Conservation (phyloP, 2,329 filamentous ascomycete species). For the Endoconidiophora polonica region DNA sequence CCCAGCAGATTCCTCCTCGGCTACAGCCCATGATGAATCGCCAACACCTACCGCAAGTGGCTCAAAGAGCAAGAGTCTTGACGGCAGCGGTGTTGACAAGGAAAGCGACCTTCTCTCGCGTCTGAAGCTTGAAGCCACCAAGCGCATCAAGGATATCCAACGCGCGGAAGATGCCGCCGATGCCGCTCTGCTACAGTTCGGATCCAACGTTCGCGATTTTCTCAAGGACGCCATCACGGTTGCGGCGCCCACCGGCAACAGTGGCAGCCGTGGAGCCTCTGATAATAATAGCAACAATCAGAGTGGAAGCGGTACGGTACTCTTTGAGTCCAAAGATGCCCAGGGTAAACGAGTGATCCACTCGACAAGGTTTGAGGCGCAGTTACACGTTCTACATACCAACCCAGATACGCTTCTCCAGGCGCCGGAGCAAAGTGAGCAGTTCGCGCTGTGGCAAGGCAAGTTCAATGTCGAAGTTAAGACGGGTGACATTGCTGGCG, state of each 20-base stretch:
- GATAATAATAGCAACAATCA: conserved; percentile 17
- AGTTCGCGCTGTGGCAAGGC: conserved; percentile 58
- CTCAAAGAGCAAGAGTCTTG: conserved; percentile 18
- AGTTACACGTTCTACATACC: conserved; percentile 88
- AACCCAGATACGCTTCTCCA: conserved; percentile 65
- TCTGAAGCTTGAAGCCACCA: conserved; percentile 60
- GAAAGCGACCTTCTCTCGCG: conserved; percentile 57
- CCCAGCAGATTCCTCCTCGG: conserved; percentile 14
- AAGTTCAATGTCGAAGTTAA: conserved; percentile 68
- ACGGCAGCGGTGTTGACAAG: conserved; percentile 21
- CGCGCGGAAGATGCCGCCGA: conserved; percentile 90
- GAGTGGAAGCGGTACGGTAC: conserved; percentile 40
- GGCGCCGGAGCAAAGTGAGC: conserved; percentile 52
- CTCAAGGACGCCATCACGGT: conserved; percentile 81
- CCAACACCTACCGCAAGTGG: conserved; percentile 27
- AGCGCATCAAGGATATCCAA: conserved; percentile 75
- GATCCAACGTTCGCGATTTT: conserved; percentile 76
- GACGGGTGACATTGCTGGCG: conserved; percentile 65
- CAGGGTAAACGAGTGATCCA: conserved; percentile 87
- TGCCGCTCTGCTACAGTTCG: conserved; percentile 83
- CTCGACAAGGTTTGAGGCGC: conserved; percentile 83
- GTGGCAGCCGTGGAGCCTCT: conserved; percentile 21
- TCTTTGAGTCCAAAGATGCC: conserved; percentile 89
- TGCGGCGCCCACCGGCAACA: conserved; percentile 46
- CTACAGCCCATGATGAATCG: conserved; percentile 18